Conservation (phyloP, 768 basidiomycete genomes). For the Podaxis carcinomalis region DNA sequence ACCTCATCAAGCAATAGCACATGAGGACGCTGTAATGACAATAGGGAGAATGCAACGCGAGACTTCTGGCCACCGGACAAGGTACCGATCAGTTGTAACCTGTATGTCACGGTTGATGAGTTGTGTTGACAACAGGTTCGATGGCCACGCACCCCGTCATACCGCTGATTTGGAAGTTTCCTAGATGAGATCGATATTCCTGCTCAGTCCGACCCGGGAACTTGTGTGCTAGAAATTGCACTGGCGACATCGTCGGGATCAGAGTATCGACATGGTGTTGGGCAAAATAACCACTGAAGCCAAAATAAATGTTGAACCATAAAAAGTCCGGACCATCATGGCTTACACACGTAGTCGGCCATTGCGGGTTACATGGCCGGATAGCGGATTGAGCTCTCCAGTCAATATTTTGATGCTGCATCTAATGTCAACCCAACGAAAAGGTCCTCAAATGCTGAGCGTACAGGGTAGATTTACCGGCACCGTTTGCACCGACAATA, state of each 20-base stretch:
- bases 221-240: conserved; percentile 86
- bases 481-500: conserved; percentile 92
- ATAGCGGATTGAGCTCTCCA: conserved; percentile 69
- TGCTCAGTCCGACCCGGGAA: conserved; percentile 96
- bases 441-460: conserved; percentile 17
- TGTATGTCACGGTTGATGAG: conserved; percentile 20
- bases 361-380: conserved; percentile 85
- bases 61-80: conserved; percentile 95
- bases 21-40: conserved; percentile 88
- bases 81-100: conserved; percentile 86
- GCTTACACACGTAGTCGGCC: conserved; percentile 85
- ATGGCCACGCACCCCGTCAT: conserved; percentile 69
- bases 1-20: conserved; percentile 93
- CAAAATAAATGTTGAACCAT: neutral
- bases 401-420: conserved; percentile 87
- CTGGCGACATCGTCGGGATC: conserved; percentile 80
- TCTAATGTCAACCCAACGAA: conserved; percentile 1
- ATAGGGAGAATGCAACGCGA: conserved; percentile 86
- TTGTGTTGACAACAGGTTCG: neutral
- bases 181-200: conserved; percentile 92
- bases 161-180: conserved; percentile 96
- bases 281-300: conserved; percentile 79
- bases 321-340: neutral
- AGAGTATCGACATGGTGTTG: conserved; percentile 95
- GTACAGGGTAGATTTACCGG: conserved; percentile 93